phyloP scores from a whole-genome alignment of 1,284 basidiomycete genomes.

The Cutaneotrichosporon mucoides region DNA sequence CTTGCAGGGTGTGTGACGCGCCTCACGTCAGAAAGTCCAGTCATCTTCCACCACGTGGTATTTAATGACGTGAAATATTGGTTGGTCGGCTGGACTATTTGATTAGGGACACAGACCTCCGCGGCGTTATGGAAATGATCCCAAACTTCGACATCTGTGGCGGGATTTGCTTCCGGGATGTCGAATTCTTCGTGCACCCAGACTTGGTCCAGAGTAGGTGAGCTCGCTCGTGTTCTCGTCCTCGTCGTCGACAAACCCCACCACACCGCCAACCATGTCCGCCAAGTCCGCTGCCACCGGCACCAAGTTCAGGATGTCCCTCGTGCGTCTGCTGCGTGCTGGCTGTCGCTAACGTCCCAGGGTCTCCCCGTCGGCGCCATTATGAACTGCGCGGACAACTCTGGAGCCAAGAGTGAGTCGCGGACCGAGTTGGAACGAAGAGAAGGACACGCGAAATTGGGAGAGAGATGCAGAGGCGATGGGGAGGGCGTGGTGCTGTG shows the following conservation, averaged over 20 bases:
- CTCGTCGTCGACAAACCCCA: conserved; percentile 5
- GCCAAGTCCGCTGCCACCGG: conserved; percentile 53
- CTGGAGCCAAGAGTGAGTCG: conserved; percentile 78
- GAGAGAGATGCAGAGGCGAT: not conserved
- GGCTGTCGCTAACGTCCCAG: not conserved
- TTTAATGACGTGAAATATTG: no score
- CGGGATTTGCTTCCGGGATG: no score
- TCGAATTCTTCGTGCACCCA: no score
- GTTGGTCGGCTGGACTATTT: no score
- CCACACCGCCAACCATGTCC: conserved; percentile 10
- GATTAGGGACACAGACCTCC: no score
- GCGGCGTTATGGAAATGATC: no score
- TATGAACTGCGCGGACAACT: conserved; percentile 99
- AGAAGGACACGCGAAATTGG: not conserved
- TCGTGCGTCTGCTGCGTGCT: conserved; percentile 39
- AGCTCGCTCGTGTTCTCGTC: not conserved
- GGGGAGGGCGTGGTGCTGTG: no score
- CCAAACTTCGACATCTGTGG: no score
- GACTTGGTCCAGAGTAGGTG: no score
- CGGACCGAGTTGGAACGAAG: not conserved
- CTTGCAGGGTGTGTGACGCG: no score
- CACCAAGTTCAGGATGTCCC: conserved; percentile 96
- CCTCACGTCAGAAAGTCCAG: no score
- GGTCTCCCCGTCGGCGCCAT: conserved; percentile 96
- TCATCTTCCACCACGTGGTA: no score